phyloP scores from a whole-genome alignment of 2,329 filamentous ascomycete species.

The Pseudogymnoascus sp. region DNA sequence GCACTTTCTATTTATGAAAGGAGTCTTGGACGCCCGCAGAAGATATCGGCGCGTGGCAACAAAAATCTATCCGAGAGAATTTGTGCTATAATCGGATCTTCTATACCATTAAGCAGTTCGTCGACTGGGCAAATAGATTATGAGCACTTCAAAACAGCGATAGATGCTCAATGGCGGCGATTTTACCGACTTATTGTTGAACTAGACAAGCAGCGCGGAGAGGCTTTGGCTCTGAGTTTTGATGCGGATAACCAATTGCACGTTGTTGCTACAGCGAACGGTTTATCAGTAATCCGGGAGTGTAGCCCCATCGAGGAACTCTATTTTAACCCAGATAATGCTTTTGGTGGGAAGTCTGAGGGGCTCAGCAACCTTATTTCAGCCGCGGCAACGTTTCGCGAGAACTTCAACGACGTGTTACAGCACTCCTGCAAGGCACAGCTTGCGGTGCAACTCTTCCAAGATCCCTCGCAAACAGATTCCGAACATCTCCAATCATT shows the following conservation, averaged over 20 bases:
- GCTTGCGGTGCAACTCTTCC: conserved; percentile 66
- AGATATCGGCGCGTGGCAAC: conserved; percentile 37
- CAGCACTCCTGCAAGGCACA: conserved; percentile 61
- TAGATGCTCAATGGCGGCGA: conserved; percentile 79
- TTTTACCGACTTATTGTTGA: conserved; percentile 84
- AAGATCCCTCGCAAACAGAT: conserved; percentile 63
- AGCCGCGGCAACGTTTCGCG: conserved; percentile 64
- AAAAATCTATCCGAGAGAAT: conserved; percentile 69
- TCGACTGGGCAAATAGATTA: conserved; percentile 65
- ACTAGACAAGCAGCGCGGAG: conserved; percentile 77
- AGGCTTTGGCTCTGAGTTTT: conserved; percentile 70
- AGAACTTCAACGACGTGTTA: conserved; percentile 63
- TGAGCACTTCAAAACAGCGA: conserved; percentile 64
- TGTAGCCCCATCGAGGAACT: conserved; percentile 74
- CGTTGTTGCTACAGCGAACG: conserved; percentile 81
- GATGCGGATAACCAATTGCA: conserved; percentile 66
- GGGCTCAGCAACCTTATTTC: conserved; percentile 58
- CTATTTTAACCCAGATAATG: conserved; percentile 55
- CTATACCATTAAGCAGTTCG: conserved; percentile 57
- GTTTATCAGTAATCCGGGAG: conserved; percentile 69
- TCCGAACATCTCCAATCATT: conserved; percentile 71
- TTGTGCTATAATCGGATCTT: conserved; percentile 63
- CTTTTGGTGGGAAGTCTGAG: conserved; percentile 46
- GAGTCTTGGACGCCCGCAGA: conserved; percentile 43
- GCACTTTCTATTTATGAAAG: conserved; percentile 76